Percentiles rank a stretch among this genome's conserved stretches.
Conservation (phyloP, 1,284 basidiomycete genomes). For the Limonomyces culmigenus region DNA sequence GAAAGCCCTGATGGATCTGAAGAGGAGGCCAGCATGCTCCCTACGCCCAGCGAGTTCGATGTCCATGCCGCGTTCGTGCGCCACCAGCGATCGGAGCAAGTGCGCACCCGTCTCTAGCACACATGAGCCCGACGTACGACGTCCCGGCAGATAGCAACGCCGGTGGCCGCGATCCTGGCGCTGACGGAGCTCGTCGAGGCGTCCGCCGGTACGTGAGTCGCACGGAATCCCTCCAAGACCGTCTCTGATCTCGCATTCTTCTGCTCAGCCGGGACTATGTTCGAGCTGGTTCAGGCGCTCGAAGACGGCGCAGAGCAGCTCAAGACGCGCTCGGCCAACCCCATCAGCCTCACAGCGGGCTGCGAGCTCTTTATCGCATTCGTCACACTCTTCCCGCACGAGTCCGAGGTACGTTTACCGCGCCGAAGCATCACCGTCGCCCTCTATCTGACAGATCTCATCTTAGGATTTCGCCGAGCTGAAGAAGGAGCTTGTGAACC, state of each 20-base stretch:
- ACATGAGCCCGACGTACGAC: background rate
- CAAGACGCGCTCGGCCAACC: slow-evolving; percentile 50
- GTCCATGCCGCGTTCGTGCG: slow-evolving; percentile 37
- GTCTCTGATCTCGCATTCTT: slow-evolving; percentile 4
- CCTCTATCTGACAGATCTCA: slow-evolving; percentile 6
- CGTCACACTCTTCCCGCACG: slow-evolving; percentile 73
- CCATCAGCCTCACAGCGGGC: slow-evolving; percentile 79
- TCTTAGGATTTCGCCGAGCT: slow-evolving; percentile 63
- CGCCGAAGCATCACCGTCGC: slow-evolving; percentile 2
- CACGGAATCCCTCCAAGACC: slow-evolving; percentile 1
- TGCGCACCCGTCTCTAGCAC: slow-evolving; percentile 10
- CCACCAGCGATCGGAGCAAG: slow-evolving; percentile 41
- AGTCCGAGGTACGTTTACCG: slow-evolving; percentile 42
- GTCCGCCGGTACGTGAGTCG: slow-evolving; percentile 40
- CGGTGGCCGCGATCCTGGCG: slow-evolving; percentile 74
- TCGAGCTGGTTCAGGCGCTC: slow-evolving; percentile 74
- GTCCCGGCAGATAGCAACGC: slow-evolving; percentile 51
- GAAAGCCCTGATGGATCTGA: too few relatives aligned
- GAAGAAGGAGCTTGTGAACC: slow-evolving; percentile 64
- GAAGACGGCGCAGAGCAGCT: slow-evolving; percentile 59
- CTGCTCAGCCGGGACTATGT: slow-evolving; percentile 64
- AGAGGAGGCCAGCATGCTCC: too few relatives aligned
- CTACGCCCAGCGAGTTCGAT: too few relatives aligned
- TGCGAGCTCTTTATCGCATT: slow-evolving; percentile 83
- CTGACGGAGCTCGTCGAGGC: slow-evolving; percentile 62